Base-by-base conservation (phyloP, 805 yeast genomes). In the Candida quercuum region DNA sequence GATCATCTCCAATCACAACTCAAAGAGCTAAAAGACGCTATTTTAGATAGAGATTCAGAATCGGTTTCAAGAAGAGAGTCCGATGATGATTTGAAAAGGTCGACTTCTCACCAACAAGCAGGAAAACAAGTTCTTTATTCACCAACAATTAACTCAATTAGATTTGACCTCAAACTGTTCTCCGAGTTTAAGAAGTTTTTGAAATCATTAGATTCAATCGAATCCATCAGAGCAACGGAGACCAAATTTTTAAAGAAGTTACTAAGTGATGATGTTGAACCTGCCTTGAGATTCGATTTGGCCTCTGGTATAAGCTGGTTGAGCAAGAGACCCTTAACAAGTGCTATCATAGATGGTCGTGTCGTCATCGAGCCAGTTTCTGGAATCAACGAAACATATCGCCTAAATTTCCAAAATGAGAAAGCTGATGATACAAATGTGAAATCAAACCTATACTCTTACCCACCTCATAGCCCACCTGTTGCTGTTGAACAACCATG, bases 311-410 rank as follows among this genome's bases (percentile, higher is more conserved):
- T 81, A 35, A 68, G 81, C 20, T 80, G 79, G 76, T 70, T 80
- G 39, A 75, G 69, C 35, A 72, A 75, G 43, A 70, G 84, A 39
- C 63, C 78, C 11, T 71, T 89, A 38, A 66, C 88, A 68, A 60
- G 69, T 32, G 72, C 80, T 14, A 69, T 91, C 45, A 72, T 84
- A 23, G 96, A 88, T 36, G 94, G 94, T 3, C 71, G 82, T 31
- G 87, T 86, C 6, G 69, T 78, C 3, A 79, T 91, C 28, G 95
- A 88, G 59, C 99, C 99, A 0, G 74, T 89, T 8, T 76, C 86
- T 36, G 89, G 91, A 0, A 71, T 82, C 28, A 88, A 89, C 51
- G 94, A 85, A 57, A 74, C 76, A 1, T 82, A 81, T 63, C 76
- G 78, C 49, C 42, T 57, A 21, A 55, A 53, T 28, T 51, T 47